Evolutionary conservation across 805 yeast genomes (phyloP).

Genomic region (Ogataea salicorniae): DNA sequence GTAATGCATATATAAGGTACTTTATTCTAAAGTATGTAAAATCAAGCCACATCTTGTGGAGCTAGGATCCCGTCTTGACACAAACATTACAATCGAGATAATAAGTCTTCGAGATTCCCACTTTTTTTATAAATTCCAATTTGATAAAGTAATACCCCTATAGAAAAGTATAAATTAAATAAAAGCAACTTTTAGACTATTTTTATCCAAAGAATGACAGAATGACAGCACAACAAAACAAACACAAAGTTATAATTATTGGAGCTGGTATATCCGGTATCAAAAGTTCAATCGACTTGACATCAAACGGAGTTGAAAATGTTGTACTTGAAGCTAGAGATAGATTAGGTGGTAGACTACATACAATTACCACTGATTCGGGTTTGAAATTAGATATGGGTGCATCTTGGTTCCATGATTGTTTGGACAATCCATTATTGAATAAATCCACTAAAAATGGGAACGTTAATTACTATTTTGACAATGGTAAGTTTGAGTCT

Average conservation of each 20-base stretch:
- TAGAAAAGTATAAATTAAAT: too few relatives aligned
- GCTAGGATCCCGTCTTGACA: too few relatives aligned
- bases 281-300: conserved; percentile 41
- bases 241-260: conserved; percentile 35
- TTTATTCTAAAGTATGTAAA: too few relatives aligned
- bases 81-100: too few relatives aligned
- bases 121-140: too few relatives aligned
- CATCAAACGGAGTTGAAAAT: conserved; percentile 32
- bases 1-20: too few relatives aligned
- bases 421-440: conserved; percentile 59
- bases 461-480: conserved; percentile 28
- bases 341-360: conserved; percentile 64
- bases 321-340: conserved; percentile 46
- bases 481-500: conserved; percentile 24
- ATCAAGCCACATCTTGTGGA: too few relatives aligned
- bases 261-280: conserved; percentile 55
- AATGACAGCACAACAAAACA: too few relatives aligned
- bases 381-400: conserved; percentile 59
- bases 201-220: too few relatives aligned
- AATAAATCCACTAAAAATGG: conserved; percentile 35
- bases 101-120: too few relatives aligned
- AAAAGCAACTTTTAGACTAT: too few relatives aligned
- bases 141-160: too few relatives aligned
- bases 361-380: conserved; percentile 33
- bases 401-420: conserved; percentile 90